These are phyloP conservation scores for Corinectria fuckeliana DNA, from an alignment of 2,329 filamentous ascomycete genomes.

Conservation along the genomic window DNA sequence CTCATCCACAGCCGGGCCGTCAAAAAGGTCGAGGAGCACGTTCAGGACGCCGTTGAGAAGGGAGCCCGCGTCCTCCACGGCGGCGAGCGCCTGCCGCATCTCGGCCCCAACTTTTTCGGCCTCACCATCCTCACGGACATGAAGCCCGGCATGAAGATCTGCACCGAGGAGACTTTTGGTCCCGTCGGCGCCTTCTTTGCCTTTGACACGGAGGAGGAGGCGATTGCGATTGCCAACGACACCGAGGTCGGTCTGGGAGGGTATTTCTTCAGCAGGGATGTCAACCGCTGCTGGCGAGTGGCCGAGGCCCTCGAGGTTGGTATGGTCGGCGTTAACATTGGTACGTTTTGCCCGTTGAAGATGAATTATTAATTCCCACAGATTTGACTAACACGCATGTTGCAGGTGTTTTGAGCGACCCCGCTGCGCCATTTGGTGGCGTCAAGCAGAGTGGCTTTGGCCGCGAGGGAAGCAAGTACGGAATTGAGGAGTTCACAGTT, in stretches of 20 bases:
- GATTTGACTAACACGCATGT: constrained; percentile 22
- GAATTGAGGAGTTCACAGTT: constrained; percentile 73
- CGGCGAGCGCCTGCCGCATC: constrained; percentile 62
- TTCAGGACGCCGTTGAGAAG: constrained; percentile 67
- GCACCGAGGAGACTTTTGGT: constrained; percentile 74
- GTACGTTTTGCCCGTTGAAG: constrained; percentile 21
- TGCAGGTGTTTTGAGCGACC: constrained; percentile 55
- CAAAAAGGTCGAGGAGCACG: constrained; percentile 66
- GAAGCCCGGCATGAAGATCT: constrained; percentile 70
- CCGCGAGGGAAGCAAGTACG: constrained; percentile 75
- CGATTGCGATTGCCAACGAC: constrained; percentile 69
- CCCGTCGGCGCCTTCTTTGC: constrained; percentile 73
- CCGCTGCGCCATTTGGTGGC: constrained; percentile 70
- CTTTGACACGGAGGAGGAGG: constrained; percentile 73
- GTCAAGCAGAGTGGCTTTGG: constrained; percentile 81
- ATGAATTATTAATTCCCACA: background rate
- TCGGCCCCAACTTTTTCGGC: constrained; percentile 72
- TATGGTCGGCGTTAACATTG: constrained; percentile 44
- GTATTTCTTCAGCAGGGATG: constrained; percentile 68
- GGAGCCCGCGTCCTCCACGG: constrained; percentile 65
- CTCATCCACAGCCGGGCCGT: constrained; percentile 71
- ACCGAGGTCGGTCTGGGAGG: constrained; percentile 74
- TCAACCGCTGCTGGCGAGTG: constrained; percentile 49
- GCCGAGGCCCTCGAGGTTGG: constrained; percentile 56
- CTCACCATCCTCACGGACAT: constrained; percentile 73